Evolutionary conservation across 2,329 filamentous ascomycete species (phyloP).

Genomic region (Fusarium setosum): DNA sequence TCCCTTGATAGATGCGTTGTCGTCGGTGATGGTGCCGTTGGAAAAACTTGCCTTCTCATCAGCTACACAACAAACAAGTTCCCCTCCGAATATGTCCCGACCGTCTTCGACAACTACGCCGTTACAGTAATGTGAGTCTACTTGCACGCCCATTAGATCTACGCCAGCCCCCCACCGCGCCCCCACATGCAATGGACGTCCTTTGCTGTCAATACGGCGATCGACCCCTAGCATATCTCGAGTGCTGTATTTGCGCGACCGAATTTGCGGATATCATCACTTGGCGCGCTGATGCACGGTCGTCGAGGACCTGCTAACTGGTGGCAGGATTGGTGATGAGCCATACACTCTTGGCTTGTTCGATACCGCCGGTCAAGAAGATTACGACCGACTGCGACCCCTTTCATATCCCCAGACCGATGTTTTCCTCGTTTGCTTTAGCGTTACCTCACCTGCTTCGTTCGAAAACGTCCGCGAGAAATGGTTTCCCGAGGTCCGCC

Average conservation of each 20-base stretch:
- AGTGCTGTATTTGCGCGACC: background rate
- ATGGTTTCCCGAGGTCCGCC: conserved; percentile 98
- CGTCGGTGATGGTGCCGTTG: conserved; percentile 98
- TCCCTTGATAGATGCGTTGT: conserved; percentile 84
- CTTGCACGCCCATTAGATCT: conserved; percentile 29
- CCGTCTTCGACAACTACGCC: conserved; percentile 99
- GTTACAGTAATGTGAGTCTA: conserved; percentile 96
- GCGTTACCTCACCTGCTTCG: conserved; percentile 94
- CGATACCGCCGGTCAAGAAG: conserved; percentile 98
- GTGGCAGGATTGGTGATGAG: conserved; percentile 93
- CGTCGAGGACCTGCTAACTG: conserved; percentile 31
- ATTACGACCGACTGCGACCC: conserved; percentile 97
- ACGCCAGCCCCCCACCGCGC: conserved; percentile 23
- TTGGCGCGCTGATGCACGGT: background rate
- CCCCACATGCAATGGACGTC: conserved; percentile 21
- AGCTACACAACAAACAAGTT: conserved; percentile 99
- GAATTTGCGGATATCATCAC: conserved; percentile 7
- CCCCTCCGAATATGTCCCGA: conserved; percentile 99
- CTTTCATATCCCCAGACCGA: conserved; percentile 98
- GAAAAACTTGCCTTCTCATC: conserved; percentile 98
- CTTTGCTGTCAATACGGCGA: conserved; percentile 8
- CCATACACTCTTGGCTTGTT: conserved; percentile 97
- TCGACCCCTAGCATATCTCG: conserved; percentile 6
- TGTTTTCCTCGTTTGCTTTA: conserved; percentile 99
- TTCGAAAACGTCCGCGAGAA: conserved; percentile 99